These are phyloP conservation scores for Beauveria sp. DNA, from an alignment of 2,329 filamentous ascomycete species.

Conservation along the genomic window DNA sequence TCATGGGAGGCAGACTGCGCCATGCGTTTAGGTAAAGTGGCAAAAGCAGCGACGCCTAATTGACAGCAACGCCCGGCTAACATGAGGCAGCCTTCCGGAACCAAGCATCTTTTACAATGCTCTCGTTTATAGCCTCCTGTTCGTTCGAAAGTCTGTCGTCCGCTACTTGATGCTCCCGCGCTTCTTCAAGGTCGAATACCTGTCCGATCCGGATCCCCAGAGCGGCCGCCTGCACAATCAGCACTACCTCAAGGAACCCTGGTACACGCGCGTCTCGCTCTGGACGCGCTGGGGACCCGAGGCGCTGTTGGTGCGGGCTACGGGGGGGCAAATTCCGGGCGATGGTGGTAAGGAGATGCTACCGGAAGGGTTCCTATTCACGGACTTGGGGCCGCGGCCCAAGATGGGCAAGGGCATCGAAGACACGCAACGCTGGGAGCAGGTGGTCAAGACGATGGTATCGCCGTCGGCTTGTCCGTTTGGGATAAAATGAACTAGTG, in stretches of 20 bases:
- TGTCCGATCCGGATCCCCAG: slow-evolving; percentile 42
- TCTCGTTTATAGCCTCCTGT: slow-evolving; percentile 40
- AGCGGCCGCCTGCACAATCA: slow-evolving; percentile 44
- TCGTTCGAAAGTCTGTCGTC: slow-evolving; percentile 45
- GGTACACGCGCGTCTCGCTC: slow-evolving; percentile 52
- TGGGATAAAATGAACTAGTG: background rate
- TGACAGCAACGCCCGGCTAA: slow-evolving; percentile 13
- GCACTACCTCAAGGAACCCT: slow-evolving; percentile 55
- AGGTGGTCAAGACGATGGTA: slow-evolving; percentile 29
- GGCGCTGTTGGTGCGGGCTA: slow-evolving; percentile 38
- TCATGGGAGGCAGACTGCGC: slow-evolving; percentile 58
- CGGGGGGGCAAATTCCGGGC: slow-evolving; percentile 40
- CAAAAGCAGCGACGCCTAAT: background rate
- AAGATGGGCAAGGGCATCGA: slow-evolving; percentile 43
- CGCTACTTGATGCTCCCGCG: slow-evolving; percentile 56
- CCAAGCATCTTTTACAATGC: slow-evolving; percentile 29
- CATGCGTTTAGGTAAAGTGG: slow-evolving; percentile 54
- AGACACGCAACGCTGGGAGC: slow-evolving; percentile 21
- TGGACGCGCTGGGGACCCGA: slow-evolving; percentile 56
- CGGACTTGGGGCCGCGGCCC: slow-evolving; percentile 54
- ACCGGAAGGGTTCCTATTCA: slow-evolving; percentile 44
- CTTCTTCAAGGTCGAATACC: slow-evolving; percentile 28
- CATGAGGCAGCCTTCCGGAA: slow-evolving; percentile 32
- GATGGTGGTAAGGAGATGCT: slow-evolving; percentile 30
- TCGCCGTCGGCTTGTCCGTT: slow-evolving; percentile 39